Base-by-base conservation (phyloP, 2,329 filamentous ascomycete species). In the Chaetomiaceae sp. region DNA sequence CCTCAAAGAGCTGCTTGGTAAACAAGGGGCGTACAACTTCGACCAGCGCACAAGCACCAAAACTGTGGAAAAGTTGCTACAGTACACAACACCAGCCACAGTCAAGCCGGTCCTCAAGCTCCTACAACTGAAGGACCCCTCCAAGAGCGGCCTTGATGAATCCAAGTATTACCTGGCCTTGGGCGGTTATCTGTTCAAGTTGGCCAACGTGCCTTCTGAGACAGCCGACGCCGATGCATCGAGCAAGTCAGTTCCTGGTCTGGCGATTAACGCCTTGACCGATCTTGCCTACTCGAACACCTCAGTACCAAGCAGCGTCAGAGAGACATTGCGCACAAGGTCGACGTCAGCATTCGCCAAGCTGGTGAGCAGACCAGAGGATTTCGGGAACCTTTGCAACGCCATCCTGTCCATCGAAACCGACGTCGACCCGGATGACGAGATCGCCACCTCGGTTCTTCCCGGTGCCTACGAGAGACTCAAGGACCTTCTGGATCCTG, bases 1-100 rank as follows among this genome's bases (percentile, higher is more conserved):
- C 6, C 70, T 93, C 12, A 74, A 76, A 35, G 79, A 81, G 20
- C 71, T 96, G n/a, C 76, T 93, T 38, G 79, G 81, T 33, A 79
- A 82, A 44, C 73, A 84, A 53, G 87, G 88, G 2, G 78, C 78
- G 2, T 82, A 89, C 58, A 88, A 86, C 63, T 93, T 97, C 62
- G 93, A 97, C 63, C 84, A 87, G 56, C 76, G 86, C 51, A 95
- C 91, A 1, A 93, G 87, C 65, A 86, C 85, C 2, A 95, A 92
- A 69, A 92, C 89, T 0, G 72, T 96, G 1, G 89, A 95, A 60
- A 85, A 79, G 55, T 73, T 93, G 2, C 69, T 95, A 4, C 75
- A 82, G 46, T 76, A 77, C 38, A 77, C 81, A 8, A 78, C 79
- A 20, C 68, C 73, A 4, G 66, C 77, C 17, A 79, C 84, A 30